Base-by-base conservation (phyloP, 164 flowering plant species). In the Taxillus chinensis region DNA sequence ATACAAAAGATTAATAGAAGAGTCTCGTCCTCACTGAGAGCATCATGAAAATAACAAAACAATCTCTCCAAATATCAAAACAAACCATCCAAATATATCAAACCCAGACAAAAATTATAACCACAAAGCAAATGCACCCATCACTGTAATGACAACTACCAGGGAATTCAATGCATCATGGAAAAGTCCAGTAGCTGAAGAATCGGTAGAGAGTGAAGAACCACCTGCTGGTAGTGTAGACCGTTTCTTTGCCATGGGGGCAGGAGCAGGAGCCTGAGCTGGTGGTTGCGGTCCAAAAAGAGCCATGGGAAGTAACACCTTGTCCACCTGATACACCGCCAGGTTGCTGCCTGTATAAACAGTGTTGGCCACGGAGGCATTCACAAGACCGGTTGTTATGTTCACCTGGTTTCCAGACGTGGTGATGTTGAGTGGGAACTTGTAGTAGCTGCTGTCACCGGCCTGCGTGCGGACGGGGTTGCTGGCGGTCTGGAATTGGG, bases 401-500 rank as follows among this genome's bases (percentile, higher is more conserved):
- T 77, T 74, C 51, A 77, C 75, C 42, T 68, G 69, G 46, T 69
- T 72, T 16, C 72, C 75, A 0, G 76, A 64, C 2, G 70, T 57
- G 8, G 76, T 71, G 15, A 77, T 64, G n/a, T 74, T 77, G 5
- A 77, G 60, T 0, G 76, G 74, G 63, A 58, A 77, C 55, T 68
- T 48, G 2, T 72, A 68, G 11, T 40, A 14, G 42, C 46, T 38
- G 10, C 67, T 64, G 37, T 67, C 41, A 0, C 78, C 76, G 2
- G 77, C 80, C 66, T 74, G 80, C 1, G 80, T 77, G 1, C 73
- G 67, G n/a, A 74, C 5, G 0, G 80, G 80, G 63, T 74, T 74
- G 68, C 68, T 71, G 1, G 53, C 74, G 5, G 78, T 74, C 49
- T 77, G 68, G 65, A 77, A 72, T 61, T 74, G 71, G 3, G 74